phyloP scores from a whole-genome alignment of 257 asterid species.

The Eustoma russellianum region DNA sequence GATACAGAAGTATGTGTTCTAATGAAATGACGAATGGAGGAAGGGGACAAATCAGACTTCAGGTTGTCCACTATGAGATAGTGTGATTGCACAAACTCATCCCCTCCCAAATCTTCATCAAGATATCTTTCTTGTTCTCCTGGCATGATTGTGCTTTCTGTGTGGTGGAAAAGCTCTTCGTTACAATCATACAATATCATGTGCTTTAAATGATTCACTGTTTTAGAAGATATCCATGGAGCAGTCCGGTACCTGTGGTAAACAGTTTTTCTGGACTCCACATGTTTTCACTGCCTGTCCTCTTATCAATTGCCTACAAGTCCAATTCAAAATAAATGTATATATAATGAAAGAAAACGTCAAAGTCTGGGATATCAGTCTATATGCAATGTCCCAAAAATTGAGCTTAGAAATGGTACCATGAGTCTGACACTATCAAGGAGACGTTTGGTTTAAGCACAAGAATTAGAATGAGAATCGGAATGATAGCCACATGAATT shows the following conservation, averaged over 20 bases:
- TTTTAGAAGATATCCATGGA: neutral
- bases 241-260: neutral
- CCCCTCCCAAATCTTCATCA: conserved; percentile 37
- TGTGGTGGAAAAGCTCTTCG: no score
- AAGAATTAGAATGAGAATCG: no score
- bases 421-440: no score
- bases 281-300: neutral
- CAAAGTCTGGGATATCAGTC: no score
- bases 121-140: no score
- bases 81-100: conserved; percentile 1
- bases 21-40: conserved; percentile 29
- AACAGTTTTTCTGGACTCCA: neutral
- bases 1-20: conserved; percentile 24
- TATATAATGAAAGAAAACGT: no score
- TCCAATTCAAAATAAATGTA: no score
- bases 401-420: no score
- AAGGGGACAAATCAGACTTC: conserved; percentile 39
- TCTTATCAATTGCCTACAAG: neutral
- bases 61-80: conserved; percentile 31
- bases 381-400: no score
- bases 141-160: no score
- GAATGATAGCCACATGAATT: no score
- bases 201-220: conserved; percentile 1
- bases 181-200: conserved; percentile 15
- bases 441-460: no score